Percentiles rank a stretch among this genome's conserved stretches.
Conservation (phyloP, 805 yeast genomes). For the Metschnikowia vanudenii region DNA sequence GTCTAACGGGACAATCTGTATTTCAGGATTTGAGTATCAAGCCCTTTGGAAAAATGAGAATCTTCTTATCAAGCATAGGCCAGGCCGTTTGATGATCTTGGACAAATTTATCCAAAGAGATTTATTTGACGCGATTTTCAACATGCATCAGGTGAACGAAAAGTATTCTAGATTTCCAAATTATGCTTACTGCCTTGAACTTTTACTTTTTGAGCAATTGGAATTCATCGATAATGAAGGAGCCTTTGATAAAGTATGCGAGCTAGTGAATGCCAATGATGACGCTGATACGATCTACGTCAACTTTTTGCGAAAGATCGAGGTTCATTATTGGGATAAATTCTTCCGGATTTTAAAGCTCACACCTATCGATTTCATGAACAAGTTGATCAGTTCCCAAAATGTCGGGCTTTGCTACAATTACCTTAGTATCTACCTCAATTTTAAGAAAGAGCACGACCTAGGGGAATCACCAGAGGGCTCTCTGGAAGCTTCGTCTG, state of each 20-base stretch:
- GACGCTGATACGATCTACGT: constrained; percentile 39
- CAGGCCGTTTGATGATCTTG: constrained; percentile 43
- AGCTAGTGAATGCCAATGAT: constrained; percentile 19
- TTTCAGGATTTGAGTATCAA: constrained; percentile 43
- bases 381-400: constrained; percentile 36
- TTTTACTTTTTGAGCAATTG: constrained; percentile 44
- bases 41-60: constrained; percentile 27
- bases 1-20: constrained; percentile 31
- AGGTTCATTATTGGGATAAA: constrained; percentile 51
- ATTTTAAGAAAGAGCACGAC: constrained; percentile 41
- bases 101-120: constrained; percentile 49
- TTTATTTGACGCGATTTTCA: constrained; percentile 22
- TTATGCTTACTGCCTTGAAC: constrained; percentile 50
- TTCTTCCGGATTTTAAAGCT: constrained; percentile 43
- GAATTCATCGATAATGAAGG: constrained; percentile 18
- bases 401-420: constrained; percentile 51
- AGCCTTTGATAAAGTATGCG: constrained; percentile 15
- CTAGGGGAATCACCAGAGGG: constrained; percentile 4
- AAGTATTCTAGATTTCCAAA: constrained; percentile 42
- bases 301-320: constrained; percentile 59
- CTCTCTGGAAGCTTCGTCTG: not conserved
- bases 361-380: constrained; percentile 47
- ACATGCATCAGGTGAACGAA: constrained; percentile 27
- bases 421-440: constrained; percentile 51
- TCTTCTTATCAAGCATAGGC: constrained; percentile 31